Evolutionary conservation across 352 stramenopile genomes (phyloP), one percentile per base, ranked within the genome.

Genomic region (Globisporangium middletonii): DNA sequence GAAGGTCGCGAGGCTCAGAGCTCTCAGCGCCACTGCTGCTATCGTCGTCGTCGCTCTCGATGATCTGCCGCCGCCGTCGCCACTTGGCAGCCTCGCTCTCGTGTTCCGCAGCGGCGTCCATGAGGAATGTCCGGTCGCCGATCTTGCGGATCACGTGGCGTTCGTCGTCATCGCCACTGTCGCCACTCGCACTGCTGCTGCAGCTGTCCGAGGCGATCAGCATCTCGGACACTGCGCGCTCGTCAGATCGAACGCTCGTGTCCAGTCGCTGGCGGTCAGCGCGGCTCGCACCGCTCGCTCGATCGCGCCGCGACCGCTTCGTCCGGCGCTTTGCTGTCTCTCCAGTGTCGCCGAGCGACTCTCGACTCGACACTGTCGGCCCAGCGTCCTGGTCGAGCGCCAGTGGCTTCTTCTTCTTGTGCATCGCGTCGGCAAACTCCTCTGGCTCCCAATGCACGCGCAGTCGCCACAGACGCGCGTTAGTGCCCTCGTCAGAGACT

Each of bases 381-480:
- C 26, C 13, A 6, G 37, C 41, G 30, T 38, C 18, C 11, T 42
- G 30, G 8, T 60, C 55, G 3, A 41, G 55, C 8, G 27, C 18
- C 6, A 33, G 51, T 62, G 28, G 35, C 33, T 55, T 55, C 53
- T 68, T 60, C 42, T 71, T 79, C 57, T 68, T 64, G 48, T 75
- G 50, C 0, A 63, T 64, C 15, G 77, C 50, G 33, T 80, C 71
- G 9, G 79, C 79, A 62, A 73, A 92, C 46, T 84, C 67, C 47
- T 92, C 79, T 89, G 23, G 51, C 1, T 53, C 47, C 15, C 53
- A 27, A 2, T 23, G 41, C 4, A 59, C 13, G 12, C 58, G 4
- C 47, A 38, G 5, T 35, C n/a, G 9, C 5, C 18, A 33, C 15
- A 9, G 7, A 19, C 19, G 27, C 30, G 49, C 13, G 15, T 23